Percentiles rank a stretch among this genome's conserved stretches.
These are phyloP conservation scores for Podospora sp. DNA, from an alignment of 495 filamentous ascomycete species.

Conservation along the genomic window DNA sequence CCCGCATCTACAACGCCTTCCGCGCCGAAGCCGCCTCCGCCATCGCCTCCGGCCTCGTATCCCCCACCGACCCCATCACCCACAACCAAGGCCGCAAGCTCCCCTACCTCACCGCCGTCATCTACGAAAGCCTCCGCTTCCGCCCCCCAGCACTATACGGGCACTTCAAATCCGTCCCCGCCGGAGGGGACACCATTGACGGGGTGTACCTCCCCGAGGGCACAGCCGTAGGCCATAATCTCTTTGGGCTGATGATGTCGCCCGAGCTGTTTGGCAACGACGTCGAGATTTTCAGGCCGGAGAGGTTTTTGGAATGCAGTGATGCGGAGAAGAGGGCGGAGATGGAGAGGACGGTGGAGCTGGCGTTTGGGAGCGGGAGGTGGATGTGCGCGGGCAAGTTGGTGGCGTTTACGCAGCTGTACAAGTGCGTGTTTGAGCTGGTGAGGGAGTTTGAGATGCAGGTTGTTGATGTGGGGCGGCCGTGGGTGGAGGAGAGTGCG, in stretches of 20 bases:
- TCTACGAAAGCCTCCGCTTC: conserved; percentile 48
- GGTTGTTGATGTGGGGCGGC: conserved; percentile 5
- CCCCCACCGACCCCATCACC: conserved; percentile 33
- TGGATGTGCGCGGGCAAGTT: conserved; percentile 41
- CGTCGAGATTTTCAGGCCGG: conserved; percentile 49
- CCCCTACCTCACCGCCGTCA: conserved; percentile 46
- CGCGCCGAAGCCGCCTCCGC: conserved; percentile 56
- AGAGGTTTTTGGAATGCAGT: conserved; percentile 50
- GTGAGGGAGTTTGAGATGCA: conserved; percentile 16
- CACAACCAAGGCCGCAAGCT: conserved; percentile 42
- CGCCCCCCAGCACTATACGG: conserved; percentile 45
- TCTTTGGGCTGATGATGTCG: conserved; percentile 33
- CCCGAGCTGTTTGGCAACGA: conserved; percentile 48
- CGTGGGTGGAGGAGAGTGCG: conserved; percentile 10
- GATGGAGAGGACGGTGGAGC: conserved; percentile 38
- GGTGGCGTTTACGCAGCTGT: conserved; percentile 45
- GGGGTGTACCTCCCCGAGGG: conserved; percentile 60
- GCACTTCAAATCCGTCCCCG: conserved; percentile 49
- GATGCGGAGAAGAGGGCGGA: conserved; percentile 32
- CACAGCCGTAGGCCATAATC: conserved; percentile 51
- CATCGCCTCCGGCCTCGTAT: conserved; percentile 32
- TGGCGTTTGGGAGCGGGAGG: conserved; percentile 38
- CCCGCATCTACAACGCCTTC: conserved; percentile 53
- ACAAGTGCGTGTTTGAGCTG: conserved; percentile 54
- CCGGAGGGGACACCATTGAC: conserved; percentile 46